Base-by-base conservation (phyloP, 2,329 filamentous ascomycete genomes). In the Microascus cirrosus region DNA sequence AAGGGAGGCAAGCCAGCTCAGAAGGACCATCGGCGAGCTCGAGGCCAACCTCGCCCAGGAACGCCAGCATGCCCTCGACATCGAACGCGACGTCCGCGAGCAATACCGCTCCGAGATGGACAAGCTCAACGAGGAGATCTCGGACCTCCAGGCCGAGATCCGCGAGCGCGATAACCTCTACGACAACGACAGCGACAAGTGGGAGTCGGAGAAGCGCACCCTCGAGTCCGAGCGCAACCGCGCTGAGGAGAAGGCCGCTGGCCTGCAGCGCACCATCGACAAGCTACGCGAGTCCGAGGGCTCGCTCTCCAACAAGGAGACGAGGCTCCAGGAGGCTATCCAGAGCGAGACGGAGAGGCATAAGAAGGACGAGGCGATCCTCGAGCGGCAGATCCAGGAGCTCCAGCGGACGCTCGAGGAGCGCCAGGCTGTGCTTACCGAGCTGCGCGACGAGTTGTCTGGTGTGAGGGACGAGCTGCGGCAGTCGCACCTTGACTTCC, bases 331-430 rank as follows among this genome's bases (percentile, higher is more conserved):
- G 66, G 79, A 85, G 64, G 83, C 84, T 3, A 75, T 91, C 63
- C 71, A 79, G 65, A 78, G 82, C 65, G 88, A 92, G 65, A 80
- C 81, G 53, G 81, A 89, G 61, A 84, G 88, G 25, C 85, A 94
- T 65, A 79, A 79, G 61, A 83, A 80, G 58, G 87, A 93, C 64
- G 87, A 93, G 66, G 81, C 81, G 12, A 73, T 85, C 8, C 74
- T 95, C 55, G 82, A 77, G 61, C 79, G 81, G n/a, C 89, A 94
- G 67, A 83, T 95, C 56, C 81, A 87, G 53, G 85, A 87, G 55
- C 76, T 94, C 11, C 85, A 87, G 65, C 79, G 83, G 54, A 88
- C 90, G 59, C 77, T 94, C 13, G 79, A 86, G 58, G 75, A 81
- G 32, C 83, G 86, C 61, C 82, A 87, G 65, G 73, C 78, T n/a